Conservation (phyloP, 805 yeast genomes). For the Nematodospora valgi region DNA sequence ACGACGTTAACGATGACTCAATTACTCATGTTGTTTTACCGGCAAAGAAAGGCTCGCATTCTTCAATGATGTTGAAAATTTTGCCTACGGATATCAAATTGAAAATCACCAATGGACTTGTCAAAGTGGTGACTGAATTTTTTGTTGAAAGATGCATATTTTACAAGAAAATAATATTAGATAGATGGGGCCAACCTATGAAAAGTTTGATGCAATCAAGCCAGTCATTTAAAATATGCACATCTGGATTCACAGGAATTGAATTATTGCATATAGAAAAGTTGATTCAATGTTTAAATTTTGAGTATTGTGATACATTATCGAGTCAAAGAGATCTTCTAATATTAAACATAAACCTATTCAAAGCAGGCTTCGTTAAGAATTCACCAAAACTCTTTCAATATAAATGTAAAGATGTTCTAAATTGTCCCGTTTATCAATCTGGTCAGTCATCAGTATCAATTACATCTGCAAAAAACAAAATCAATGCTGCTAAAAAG, state of each 20-base stretch:
- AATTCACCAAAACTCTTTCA: conserved; percentile 43
- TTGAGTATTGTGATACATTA: conserved; percentile 47
- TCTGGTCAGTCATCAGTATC: conserved; percentile 24
- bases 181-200: conserved; percentile 64
- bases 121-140: conserved; percentile 67
- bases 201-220: conserved; percentile 25
- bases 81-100: conserved; percentile 22
- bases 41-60: conserved; percentile 25
- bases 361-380: conserved; percentile 34
- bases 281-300: conserved; percentile 53
- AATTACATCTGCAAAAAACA: conserved; percentile 45
- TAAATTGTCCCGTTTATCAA: conserved; percentile 33
- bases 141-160: conserved; percentile 70
- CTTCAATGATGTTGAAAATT: conserved; percentile 22
- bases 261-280: conserved; percentile 70
- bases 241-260: conserved; percentile 76
- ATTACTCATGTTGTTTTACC: conserved; percentile 34
- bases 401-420: conserved; percentile 28
- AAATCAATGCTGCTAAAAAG: conserved; percentile 54
- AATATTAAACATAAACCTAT: conserved; percentile 47
- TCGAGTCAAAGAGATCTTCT: conserved; percentile 53
- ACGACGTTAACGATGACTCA: conserved; percentile 16
- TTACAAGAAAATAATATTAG: conserved; percentile 47
- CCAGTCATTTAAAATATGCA: conserved; percentile 38
- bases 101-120: conserved; percentile 18